Base-by-base conservation (phyloP, 225 moss, liverwort and hornwort species). In the Lunularia cruciata region DNA sequence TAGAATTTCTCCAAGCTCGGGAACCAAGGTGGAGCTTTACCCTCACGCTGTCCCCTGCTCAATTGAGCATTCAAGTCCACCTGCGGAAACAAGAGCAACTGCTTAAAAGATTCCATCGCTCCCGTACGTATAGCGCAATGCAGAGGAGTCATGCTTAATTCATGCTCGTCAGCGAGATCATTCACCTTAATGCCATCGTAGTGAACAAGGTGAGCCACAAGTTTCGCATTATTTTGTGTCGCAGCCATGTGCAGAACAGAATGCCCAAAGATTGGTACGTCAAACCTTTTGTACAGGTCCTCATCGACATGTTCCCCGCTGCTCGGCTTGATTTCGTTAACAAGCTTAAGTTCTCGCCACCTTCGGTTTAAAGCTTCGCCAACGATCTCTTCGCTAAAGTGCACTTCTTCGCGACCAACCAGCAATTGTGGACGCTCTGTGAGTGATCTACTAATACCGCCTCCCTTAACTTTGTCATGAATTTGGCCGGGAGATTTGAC, bases 141-240 rank as follows among this genome's bases (percentile, higher is more conserved):
- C 3, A 63, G 28, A 0, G 63, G 43, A 45, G 63, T 63, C 63
- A 63, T 63, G n/a, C n/a, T n/a, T n/a, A n/a, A n/a, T 28, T 43
- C 63, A 23, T 14, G 30, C 4, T 4, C 5, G 3, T 1, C 6
- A 2, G 42, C 63, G 27, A 15, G 27, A 8, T 28, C 63, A 18
- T 63, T 46, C 43, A 63, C 8, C 25, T 0, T 6, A 5, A 63
- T 45, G 26, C 7, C 14, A 5, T 13, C 8, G 15, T 2, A 14
- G 0, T 2, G 13, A 28, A 63, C 16, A 8, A 63, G 45, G 25
- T 63, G 13, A 0, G 26, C 15, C n/a, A 63, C 63, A 18, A 63
- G 43, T 28, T 63, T 27, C 37, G 15, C 43, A 16, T 63, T 63
- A 28, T 63, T 28, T 16, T 63, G 63, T 5, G 45, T 63, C 1